phyloP scores from a whole-genome alignment of 31 red algal genomes.

The Porphyra umbilicalis region DNA sequence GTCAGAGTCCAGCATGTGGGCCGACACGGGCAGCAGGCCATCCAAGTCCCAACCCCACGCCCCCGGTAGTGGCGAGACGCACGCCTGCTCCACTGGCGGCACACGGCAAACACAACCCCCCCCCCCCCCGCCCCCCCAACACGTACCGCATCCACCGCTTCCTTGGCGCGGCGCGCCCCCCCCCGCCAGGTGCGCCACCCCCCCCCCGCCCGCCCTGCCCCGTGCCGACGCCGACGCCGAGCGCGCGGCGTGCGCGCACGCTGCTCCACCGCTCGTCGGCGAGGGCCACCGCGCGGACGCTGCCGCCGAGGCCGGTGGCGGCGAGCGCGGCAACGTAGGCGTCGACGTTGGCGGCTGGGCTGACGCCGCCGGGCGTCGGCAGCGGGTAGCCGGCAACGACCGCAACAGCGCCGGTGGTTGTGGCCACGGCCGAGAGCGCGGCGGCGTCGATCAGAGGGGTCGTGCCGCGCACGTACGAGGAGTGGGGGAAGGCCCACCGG shows the following conservation, averaged over 20 bases:
- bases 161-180: background rate
- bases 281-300: background rate
- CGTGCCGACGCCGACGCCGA: background rate
- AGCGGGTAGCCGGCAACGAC: background rate
- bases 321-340: background rate
- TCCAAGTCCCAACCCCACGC: no score
- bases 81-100: no score
- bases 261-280: background rate
- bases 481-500: background rate
- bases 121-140: no score
- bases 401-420: background rate
- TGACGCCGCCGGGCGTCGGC: background rate
- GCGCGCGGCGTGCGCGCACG: background rate
- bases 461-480: background rate
- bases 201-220: background rate
- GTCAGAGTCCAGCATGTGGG: no score
- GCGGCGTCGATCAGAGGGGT: background rate
- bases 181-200: background rate
- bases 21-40: no score
- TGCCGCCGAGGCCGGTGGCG: background rate
- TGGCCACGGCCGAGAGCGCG: background rate
- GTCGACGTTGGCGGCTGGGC: background rate
- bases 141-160: background rate
- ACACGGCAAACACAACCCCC: no score
- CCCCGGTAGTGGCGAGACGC: no score